These are phyloP conservation scores for Calocybe gangraenosa DNA, from an alignment of 768 basidiomycete genomes.

Conservation along the genomic window DNA sequence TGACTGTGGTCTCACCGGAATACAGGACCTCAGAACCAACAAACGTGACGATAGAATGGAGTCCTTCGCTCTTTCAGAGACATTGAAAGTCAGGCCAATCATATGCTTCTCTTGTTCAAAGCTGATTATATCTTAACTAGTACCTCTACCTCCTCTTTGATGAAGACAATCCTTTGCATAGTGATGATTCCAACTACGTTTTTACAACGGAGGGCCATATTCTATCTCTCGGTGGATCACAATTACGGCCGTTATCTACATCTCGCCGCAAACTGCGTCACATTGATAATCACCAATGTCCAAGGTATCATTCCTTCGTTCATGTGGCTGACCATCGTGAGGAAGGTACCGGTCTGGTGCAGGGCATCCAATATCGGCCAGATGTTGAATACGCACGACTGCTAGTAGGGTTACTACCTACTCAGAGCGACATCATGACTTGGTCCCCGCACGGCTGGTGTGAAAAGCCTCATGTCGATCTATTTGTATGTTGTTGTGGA, in stretches of 20 bases:
- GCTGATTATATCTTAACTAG: slow-evolving; percentile 30
- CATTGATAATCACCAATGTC: slow-evolving; percentile 70
- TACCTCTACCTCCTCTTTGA: slow-evolving; percentile 94
- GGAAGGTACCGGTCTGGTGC: slow-evolving; percentile 44
- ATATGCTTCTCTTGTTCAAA: background rate
- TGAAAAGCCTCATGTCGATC: slow-evolving; percentile 58
- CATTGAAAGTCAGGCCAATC: slow-evolving; percentile 61
- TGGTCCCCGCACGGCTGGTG: slow-evolving; percentile 80
- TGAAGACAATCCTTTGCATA: slow-evolving; percentile 71
- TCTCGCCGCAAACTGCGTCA: slow-evolving; percentile 57
- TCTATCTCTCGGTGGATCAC: slow-evolving; percentile 55
- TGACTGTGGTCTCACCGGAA: slow-evolving; percentile 80
- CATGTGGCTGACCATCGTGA: slow-evolving; percentile 27
- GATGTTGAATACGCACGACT: slow-evolving; percentile 82
- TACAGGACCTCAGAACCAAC: slow-evolving; percentile 75
- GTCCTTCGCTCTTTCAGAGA: slow-evolving; percentile 91
- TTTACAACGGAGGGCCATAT: slow-evolving; percentile 97
- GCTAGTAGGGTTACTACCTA: slow-evolving; percentile 53
- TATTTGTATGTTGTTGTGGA: slow-evolving; percentile 50
- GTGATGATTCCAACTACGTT: slow-evolving; percentile 80
- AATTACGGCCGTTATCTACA: slow-evolving; percentile 54
- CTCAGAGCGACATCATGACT: slow-evolving; percentile 42
- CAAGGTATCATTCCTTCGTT: slow-evolving; percentile 52
- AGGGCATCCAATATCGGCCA: slow-evolving; percentile 64
- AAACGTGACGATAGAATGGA: slow-evolving; percentile 94